Percentiles rank a stretch among this genome's conserved stretches.
These are phyloP conservation scores for Euryodendron excelsum DNA, from an alignment of 148 eudicot genomes.

Conservation along the genomic window DNA sequence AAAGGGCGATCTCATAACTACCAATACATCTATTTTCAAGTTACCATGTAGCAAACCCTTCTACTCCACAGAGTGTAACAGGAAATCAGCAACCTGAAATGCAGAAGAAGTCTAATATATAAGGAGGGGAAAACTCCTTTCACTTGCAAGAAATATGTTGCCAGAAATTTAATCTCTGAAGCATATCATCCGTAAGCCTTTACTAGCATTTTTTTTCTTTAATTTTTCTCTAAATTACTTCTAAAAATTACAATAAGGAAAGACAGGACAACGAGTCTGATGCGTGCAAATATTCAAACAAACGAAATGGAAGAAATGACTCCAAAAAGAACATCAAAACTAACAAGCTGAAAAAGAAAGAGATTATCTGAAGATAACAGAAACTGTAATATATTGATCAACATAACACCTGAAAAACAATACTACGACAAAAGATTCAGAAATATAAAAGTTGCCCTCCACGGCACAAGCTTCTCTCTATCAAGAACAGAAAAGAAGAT, in stretches of 20 bases:
- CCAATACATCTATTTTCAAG: constrained; percentile 14
- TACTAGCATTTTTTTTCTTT: too few species aligned
- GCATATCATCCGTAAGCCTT: background rate
- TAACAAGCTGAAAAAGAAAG: background rate
- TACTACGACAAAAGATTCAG: background rate
- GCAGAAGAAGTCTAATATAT: background rate
- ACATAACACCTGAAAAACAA: background rate
- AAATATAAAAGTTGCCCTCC: background rate
- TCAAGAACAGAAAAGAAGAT: background rate
- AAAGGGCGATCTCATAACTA: constrained; percentile 40
- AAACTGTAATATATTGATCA: background rate
- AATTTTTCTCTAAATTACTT: background rate
- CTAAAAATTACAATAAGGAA: too few species aligned
- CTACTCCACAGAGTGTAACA: background rate
- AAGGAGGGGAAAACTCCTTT: background rate
- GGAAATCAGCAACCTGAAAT: constrained; percentile 24
- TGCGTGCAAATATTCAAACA: background rate
- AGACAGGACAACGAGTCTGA: background rate
- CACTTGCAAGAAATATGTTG: background rate
- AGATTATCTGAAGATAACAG: too few species aligned
- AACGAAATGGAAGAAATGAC: background rate
- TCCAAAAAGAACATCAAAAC: background rate
- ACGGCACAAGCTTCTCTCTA: background rate
- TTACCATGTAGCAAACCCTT: constrained; percentile 3
- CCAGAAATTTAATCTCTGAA: background rate